Evolutionary conservation across 2,329 filamentous ascomycete species (phyloP), one percentile per base, ranked within the genome.

Genomic region (Penicillium sp.): DNA sequence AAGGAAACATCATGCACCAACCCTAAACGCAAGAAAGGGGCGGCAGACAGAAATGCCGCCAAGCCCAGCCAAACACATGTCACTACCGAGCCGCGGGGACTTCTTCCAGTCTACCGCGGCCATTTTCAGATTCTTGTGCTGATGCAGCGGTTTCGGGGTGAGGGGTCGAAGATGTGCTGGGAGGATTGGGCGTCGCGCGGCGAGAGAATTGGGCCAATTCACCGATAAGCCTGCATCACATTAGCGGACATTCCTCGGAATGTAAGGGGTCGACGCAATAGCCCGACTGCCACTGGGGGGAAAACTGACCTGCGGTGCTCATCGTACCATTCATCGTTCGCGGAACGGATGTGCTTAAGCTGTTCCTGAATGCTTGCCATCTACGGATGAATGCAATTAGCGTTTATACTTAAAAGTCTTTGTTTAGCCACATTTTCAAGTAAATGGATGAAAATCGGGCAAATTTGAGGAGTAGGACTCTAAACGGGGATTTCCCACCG

Each of bases 351-450:
- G 67, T 81, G 75, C 61, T 78, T 76, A 76, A 80, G 73, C 73
- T 81, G 74, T 68, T 81, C 73, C 75, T 77, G 72, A 64, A 80
- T 80, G 73, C 79, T 81, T 59, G 80, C 80, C 76, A 82, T 78
- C 76, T 81, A 71, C 62, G 64, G 66, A 56, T 64, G 63, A 63
- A 58, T 66, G 42, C 7, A 65, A 66, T 71, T 66, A 72, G 66
- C 65, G 19, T 57, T 58, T 61, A 58, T 56, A 53, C 55, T 33
- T 33, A 52, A 52, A 61, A 59, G 62, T 62, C 52, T 42, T 38
- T 65, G 37, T 66, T 69, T 69, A 59, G 65, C 62, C 48, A 65
- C 60, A 61, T 64, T 48, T 60, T 75, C 68, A 72, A 62, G 65
- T 67, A 62, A 72, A 74, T 57, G 69, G 70, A 65, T 71, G 69